These are phyloP conservation scores for Phytophthora sojae DNA, from an alignment of 352 stramenopile genomes.

Conservation along the genomic window DNA sequence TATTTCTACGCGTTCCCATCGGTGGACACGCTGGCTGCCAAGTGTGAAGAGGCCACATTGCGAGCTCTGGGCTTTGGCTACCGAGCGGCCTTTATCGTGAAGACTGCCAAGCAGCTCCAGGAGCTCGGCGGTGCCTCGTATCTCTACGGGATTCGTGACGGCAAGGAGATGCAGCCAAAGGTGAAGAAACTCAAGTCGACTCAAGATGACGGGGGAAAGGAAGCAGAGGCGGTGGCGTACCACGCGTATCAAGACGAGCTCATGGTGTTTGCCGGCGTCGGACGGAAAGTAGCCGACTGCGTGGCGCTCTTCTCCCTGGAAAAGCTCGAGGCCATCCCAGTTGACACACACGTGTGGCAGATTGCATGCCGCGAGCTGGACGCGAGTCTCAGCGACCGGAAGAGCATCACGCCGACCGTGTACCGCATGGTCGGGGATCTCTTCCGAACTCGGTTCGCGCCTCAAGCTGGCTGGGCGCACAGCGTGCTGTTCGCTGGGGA, in stretches of 20 bases:
- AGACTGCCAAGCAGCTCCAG: conserved; percentile 79
- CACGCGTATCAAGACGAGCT: conserved; percentile 60
- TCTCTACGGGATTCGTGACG: conserved; percentile 61
- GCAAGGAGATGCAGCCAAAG: conserved; percentile 13
- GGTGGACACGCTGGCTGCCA: conserved; percentile 66
- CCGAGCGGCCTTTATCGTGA: conserved; percentile 88
- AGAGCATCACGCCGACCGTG: conserved; percentile 85
- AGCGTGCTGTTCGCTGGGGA: conserved; percentile 69
- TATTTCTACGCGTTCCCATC: conserved; percentile 93
- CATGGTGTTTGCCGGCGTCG: conserved; percentile 86
- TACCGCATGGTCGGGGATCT: conserved; percentile 93
- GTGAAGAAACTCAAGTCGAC: conserved; percentile 17
- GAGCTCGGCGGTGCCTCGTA: conserved; percentile 69
- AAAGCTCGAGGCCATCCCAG: conserved; percentile 93
- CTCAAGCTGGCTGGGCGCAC: conserved; percentile 94
- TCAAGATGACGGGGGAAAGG: not conserved
- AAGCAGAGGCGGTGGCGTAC: conserved; percentile 15
- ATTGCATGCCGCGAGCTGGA: conserved; percentile 93
- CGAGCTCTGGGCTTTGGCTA: conserved; percentile 91
- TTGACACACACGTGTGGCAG: conserved; percentile 97
- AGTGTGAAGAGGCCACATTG: conserved; percentile 88
- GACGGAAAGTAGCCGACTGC: conserved; percentile 97
- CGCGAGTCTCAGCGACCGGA: conserved; percentile 46
- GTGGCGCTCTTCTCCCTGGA: conserved; percentile 97
- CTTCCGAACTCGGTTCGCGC: conserved; percentile 92